A percentile compares a stretch with the other conserved stretches of the same genome.
Evolutionary conservation across 108 stramenopile genomes (phyloP).

Genomic region (Epithemia pelagica): DNA sequence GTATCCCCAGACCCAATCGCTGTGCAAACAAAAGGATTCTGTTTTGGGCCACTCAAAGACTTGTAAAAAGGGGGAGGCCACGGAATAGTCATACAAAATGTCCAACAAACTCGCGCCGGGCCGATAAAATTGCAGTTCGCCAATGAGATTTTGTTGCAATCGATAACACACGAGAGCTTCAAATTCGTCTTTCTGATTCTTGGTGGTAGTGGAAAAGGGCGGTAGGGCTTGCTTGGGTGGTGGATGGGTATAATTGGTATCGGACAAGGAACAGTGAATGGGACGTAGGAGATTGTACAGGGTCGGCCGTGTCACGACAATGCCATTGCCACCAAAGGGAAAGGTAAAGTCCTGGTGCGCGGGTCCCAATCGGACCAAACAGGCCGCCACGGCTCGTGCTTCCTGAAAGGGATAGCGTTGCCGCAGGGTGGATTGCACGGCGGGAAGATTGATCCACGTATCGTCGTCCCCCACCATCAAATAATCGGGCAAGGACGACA

Average conservation of each 20-base stretch:
- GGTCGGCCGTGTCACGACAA: slow-evolving; percentile 22
- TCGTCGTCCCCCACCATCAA: too few species aligned
- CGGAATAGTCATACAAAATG: slow-evolving; percentile 22
- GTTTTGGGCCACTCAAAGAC: slow-evolving; percentile 4
- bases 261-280: too few species aligned
- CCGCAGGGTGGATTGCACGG: too few species aligned
- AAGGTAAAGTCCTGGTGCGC: too few species aligned
- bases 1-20: slow-evolving; percentile 13
- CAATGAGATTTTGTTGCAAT: slow-evolving; percentile 19
- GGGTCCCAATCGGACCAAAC: too few species aligned
- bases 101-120: slow-evolving; percentile 21
- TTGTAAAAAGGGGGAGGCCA: neutral
- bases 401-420: too few species aligned
- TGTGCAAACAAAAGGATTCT: slow-evolving; percentile 11
- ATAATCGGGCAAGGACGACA: too few species aligned
- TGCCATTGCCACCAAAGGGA: slow-evolving; percentile 34
- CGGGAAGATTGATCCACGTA: too few species aligned
- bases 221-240: neutral
- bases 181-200: slow-evolving; percentile 1
- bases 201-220: neutral
- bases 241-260: neutral
- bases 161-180: slow-evolving; percentile 10
- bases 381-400: too few species aligned
- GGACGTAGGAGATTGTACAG: slow-evolving; percentile 18
- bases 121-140: slow-evolving; percentile 23